Evolutionary conservation across 257 asterid genomes (phyloP), one percentile per base, ranked within the genome.

Genomic region (Orobanche coerulescens): DNA sequence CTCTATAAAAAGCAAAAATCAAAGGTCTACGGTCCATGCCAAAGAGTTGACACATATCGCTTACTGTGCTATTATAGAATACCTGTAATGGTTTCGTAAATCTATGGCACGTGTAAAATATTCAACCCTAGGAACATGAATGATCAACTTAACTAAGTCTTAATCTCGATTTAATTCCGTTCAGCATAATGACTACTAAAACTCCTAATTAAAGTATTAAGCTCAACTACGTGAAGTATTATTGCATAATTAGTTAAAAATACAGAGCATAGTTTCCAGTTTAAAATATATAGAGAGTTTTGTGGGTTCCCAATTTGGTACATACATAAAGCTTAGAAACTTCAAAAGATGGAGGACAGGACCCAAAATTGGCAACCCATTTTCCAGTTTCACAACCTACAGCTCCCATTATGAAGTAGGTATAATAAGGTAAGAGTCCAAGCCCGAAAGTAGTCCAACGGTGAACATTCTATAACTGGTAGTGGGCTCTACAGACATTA

Each of bases 41-140:
- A 57, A 34, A 39, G 42, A 71, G 14, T 2, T 8, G n/a, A 31
- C 64, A 50, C 12, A 30, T 65, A 34, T 50, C 48, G 33, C 50
- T 37, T 48, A 31, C 24, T 3, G 26, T 52, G 15, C 36, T 44
- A 22, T 9, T 33, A 2, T 43, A 9, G 26, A 18, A 43, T 22
- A 46, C 36, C 19, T 24, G 31, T 6, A 49, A 14, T 48, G 40
- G 51, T 49, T 22, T 19, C 30, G 14, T 36, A 13, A 30, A 37
- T 39, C 9, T 19, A 65, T 18, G 51, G 28, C 56, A 30, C 57
- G 13, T 22, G 62, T 44, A 26, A 23, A 10, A 34, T 4, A 10
- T n/a, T 15, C n/a, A 74, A 46, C 4, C 33, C 39, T 15, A 26
- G 52, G 34, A 50, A 49, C 54, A 58, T 26, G 8, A 43, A 26